Conservation (phyloP, 2,329 filamentous ascomycete species). For the Phialophora expanda region DNA sequence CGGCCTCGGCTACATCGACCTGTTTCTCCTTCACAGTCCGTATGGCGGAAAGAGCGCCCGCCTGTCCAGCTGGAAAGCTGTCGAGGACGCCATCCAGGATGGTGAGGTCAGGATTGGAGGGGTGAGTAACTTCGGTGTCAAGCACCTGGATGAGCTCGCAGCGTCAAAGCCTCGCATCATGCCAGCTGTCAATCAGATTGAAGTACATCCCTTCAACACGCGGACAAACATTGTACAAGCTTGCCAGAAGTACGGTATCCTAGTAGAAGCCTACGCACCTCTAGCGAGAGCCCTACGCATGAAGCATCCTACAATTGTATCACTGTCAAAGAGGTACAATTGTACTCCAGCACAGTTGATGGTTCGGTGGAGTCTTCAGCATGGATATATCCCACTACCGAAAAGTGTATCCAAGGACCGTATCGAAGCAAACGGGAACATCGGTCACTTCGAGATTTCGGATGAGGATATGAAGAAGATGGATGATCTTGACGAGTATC, state of each 20-base stretch:
- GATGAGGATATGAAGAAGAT: conserved; percentile 51
- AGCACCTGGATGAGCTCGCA: conserved; percentile 74
- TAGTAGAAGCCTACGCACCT: conserved; percentile 80
- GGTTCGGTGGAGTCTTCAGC: conserved; percentile 78
- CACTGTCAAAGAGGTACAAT: conserved; percentile 69
- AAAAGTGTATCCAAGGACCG: conserved; percentile 70
- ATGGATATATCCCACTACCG: conserved; percentile 73
- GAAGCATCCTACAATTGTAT: conserved; percentile 66
- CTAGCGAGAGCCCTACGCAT: conserved; percentile 74
- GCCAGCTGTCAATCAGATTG: conserved; percentile 79
- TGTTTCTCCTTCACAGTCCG: conserved; percentile 80
- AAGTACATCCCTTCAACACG: conserved; percentile 75
- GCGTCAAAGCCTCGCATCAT: conserved; percentile 64
- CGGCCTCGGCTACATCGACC: conserved; percentile 74
- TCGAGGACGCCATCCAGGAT: conserved; percentile 75
- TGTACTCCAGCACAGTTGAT: conserved; percentile 76
- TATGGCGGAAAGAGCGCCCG: conserved; percentile 73
- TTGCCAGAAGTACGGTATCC: conserved; percentile 69
- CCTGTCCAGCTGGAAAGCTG: conserved; percentile 73
- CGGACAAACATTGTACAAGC: conserved; percentile 68
- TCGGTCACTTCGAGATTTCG: conserved; percentile 52
- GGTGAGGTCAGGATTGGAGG: conserved; percentile 74
- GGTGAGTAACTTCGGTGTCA: conserved; percentile 78
- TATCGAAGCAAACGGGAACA: conserved; percentile 68
- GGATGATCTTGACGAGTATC: conserved; percentile 71